A percentile compares a stretch with the other conserved stretches of the same genome.
phyloP scores from a whole-genome alignment of 2,329 filamentous ascomycete genomes.

The Metarhizium album region DNA sequence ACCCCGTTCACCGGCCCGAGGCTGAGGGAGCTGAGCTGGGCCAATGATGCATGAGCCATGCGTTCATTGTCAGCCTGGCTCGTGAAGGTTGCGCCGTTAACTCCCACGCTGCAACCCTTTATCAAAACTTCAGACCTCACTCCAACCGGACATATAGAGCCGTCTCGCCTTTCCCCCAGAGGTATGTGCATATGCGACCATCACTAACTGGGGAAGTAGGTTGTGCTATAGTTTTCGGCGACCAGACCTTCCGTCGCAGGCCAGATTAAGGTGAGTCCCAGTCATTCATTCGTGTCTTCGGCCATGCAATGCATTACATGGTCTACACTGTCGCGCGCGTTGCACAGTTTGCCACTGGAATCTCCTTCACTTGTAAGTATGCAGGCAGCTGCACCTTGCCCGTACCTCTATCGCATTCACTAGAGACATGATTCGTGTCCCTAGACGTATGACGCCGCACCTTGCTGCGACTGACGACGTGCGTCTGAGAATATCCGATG shows the following conservation, averaged over 20 bases:
- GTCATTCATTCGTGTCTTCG: background rate
- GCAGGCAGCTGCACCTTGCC: no score
- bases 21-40: background rate
- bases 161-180: background rate
- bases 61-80: background rate
- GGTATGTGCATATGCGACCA: background rate
- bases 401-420: background rate
- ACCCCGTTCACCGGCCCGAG: background rate
- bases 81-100: background rate
- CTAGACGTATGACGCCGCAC: background rate
- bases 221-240: background rate
- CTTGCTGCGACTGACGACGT: background rate
- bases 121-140: background rate
- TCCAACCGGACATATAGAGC: background rate
- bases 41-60: background rate
- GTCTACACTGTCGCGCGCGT: background rate
- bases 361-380: background rate
- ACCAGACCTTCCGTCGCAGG: background rate
- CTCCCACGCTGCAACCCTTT: background rate
- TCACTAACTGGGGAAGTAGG: background rate
- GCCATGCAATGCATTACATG: background rate
- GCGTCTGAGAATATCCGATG: background rate
- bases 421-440: background rate
- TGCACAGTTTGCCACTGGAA: background rate
- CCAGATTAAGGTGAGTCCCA: background rate